These are phyloP conservation scores for Dichomitus squalens DNA, from an alignment of 1,284 basidiomycete species.

Conservation along the genomic window DNA sequence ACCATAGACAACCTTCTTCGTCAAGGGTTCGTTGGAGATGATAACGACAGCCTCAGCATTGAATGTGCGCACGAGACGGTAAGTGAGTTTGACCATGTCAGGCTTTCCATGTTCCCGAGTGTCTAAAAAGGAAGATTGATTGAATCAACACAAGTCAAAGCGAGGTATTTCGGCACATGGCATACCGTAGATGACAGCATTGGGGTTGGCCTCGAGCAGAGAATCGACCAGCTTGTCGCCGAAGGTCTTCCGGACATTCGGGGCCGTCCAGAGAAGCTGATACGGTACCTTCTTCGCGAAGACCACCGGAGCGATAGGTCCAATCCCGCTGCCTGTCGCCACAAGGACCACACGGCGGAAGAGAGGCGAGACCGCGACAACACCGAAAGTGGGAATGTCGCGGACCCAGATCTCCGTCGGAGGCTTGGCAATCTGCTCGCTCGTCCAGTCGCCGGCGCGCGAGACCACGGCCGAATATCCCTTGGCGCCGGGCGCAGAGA, in stretches of 20 bases:
- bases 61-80: slow-evolving; percentile 56
- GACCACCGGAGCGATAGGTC: slow-evolving; percentile 56
- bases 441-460: slow-evolving; percentile 62
- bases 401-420: slow-evolving; percentile 56
- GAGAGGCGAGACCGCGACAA: slow-evolving; percentile 54
- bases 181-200: slow-evolving; percentile 56
- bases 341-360: slow-evolving; percentile 60
- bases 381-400: slow-evolving; percentile 55
- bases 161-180: not conserved
- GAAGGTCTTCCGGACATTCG: slow-evolving; percentile 58
- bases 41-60: slow-evolving; percentile 62
- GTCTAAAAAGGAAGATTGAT: slow-evolving; percentile 33
- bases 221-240: slow-evolving; percentile 57
- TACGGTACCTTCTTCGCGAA: slow-evolving; percentile 50
- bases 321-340: slow-evolving; percentile 62
- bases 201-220: slow-evolving; percentile 50
- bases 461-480: slow-evolving; percentile 61
- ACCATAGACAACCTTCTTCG: slow-evolving; percentile 59
- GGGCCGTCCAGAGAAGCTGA: slow-evolving; percentile 59
- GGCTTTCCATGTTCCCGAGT: slow-evolving; percentile 60
- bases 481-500: slow-evolving; percentile 49
- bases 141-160: not conserved
- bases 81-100: slow-evolving; percentile 60
- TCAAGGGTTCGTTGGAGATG: slow-evolving; percentile 61
- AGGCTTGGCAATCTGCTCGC: slow-evolving; percentile 49